Conservation (phyloP, 2,329 filamentous ascomycete genomes). For the Acrocalymma vagum region DNA sequence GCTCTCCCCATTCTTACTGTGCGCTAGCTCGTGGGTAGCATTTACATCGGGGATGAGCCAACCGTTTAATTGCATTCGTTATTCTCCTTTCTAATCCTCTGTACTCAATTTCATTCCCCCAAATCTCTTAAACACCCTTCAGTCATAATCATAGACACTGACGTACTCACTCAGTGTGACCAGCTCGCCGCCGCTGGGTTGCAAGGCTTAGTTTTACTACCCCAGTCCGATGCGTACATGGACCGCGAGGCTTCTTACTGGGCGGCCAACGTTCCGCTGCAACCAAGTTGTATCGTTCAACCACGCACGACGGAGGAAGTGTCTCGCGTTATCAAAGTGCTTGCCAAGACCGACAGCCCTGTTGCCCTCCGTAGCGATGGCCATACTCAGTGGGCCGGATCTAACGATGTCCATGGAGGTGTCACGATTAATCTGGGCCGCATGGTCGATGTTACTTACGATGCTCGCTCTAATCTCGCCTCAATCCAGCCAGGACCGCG, state of each 20-base stretch:
- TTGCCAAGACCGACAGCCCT: constrained; percentile 6
- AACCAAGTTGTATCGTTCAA: constrained; percentile 34
- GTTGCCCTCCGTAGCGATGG: constrained; percentile 22
- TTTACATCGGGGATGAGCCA: no score
- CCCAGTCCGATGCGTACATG: constrained; percentile 11
- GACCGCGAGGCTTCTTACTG: constrained; percentile 17
- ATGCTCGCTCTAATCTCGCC: constrained; percentile 3
- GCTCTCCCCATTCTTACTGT: no score
- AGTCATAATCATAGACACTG: constrained; percentile 13
- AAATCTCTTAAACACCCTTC: no score
- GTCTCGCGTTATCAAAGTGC: constrained; percentile 20
- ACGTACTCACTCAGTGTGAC: constrained; percentile 6
- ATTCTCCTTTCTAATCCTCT: no score
- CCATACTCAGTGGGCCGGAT: constrained; percentile 20
- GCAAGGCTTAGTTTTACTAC: constrained; percentile 10
- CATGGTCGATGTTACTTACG: constrained; percentile 16
- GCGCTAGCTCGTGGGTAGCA: no score
- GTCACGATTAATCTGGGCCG: constrained; percentile 24
- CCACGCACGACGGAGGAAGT: constrained; percentile 27
- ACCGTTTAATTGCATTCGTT: no score
- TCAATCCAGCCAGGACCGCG: constrained; percentile 19
- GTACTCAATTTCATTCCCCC: no score
- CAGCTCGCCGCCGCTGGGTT: constrained; percentile 5
- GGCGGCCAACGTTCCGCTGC: constrained; percentile 20
- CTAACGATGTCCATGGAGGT: constrained; percentile 23